Conservation (phyloP, 2,329 filamentous ascomycete genomes). For the Xylaria digitata region DNA sequence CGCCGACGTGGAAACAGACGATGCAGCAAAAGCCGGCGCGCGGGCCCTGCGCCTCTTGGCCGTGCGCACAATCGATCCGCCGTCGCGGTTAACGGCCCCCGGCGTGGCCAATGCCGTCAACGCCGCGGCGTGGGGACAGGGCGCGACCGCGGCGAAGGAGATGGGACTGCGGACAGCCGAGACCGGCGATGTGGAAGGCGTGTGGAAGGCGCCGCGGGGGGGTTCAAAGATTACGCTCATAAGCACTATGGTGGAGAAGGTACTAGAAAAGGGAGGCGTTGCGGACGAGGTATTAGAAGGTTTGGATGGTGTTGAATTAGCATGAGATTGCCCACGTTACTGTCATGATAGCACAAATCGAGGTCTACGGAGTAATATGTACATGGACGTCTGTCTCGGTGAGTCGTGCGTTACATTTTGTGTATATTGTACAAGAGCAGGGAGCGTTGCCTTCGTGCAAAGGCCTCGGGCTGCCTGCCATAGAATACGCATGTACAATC, state of each 20-base stretch:
- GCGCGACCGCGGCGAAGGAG: constrained; percentile 52
- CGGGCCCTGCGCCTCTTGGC: constrained; percentile 70
- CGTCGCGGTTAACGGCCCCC: constrained; percentile 76
- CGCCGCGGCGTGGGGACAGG: constrained; percentile 60
- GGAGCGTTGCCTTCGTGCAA: constrained; percentile 9
- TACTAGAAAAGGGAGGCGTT: constrained; percentile 80
- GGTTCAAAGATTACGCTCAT: constrained; percentile 82
- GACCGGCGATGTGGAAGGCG: constrained; percentile 72
- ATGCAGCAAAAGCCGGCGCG: constrained; percentile 14
- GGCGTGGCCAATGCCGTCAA: constrained; percentile 75
- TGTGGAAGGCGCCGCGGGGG: constrained; percentile 88
- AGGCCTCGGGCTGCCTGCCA: constrained; percentile 33
- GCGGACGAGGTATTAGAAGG: constrained; percentile 88
- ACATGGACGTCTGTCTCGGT: constrained; percentile 12
- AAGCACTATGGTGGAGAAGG: constrained; percentile 78
- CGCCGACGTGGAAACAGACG: constrained; percentile 37
- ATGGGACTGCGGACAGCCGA: constrained; percentile 58
- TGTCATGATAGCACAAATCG: constrained; percentile 41
- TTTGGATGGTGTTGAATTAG: constrained; percentile 78
- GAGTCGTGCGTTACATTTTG: constrained; percentile 15
- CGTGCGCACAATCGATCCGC: constrained; percentile 79
- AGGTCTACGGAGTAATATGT: constrained; percentile 15
- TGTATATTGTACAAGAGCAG: constrained; percentile 34
- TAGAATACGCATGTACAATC: constrained; percentile 21
- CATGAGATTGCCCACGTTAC: constrained; percentile 39